Percentiles rank a stretch among this genome's conserved stretches.
phyloP scores from a whole-genome alignment of 495 filamentous ascomycete species.

The Baudoinia panamericana region DNA sequence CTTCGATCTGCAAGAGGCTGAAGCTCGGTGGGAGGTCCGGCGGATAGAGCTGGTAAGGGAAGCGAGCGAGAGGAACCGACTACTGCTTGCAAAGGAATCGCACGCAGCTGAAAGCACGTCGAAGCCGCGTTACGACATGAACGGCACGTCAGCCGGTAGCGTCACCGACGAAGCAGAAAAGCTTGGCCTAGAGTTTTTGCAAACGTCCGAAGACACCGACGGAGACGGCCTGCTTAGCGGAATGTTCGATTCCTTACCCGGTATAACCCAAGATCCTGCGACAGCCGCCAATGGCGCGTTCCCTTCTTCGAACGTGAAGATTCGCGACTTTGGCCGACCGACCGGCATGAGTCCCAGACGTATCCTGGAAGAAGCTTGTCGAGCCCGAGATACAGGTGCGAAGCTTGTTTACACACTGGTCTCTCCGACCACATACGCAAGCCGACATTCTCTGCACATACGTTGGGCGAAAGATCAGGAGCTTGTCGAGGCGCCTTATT shows the following conservation, averaged over 20 bases:
- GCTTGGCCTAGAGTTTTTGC: conserved; percentile 5
- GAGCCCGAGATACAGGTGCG: conserved; percentile 57
- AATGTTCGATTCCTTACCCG: conserved; percentile 41
- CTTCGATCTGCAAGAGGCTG: conserved; percentile 67
- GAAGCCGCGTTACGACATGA: no score
- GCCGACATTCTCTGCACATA: conserved; percentile 59
- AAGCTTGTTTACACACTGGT: conserved; percentile 52
- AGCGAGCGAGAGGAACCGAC: conserved; percentile 27
- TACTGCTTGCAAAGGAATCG: conserved; percentile 12
- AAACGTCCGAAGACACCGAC: conserved; percentile 34
- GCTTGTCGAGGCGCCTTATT: conserved; percentile 29
- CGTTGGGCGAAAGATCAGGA: conserved; percentile 71
- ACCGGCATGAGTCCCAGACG: conserved; percentile 55
- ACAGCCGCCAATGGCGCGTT: not conserved
- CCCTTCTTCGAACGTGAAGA: conserved; percentile 32
- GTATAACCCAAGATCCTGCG: conserved; percentile 31
- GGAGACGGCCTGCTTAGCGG: conserved; percentile 51
- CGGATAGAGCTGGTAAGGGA: conserved; percentile 54
- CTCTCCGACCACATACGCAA: conserved; percentile 58
- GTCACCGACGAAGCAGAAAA: conserved; percentile 33
- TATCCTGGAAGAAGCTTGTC: conserved; percentile 75
- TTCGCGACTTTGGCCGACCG: conserved; percentile 76
- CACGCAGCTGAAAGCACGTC: not conserved
- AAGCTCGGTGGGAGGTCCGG: conserved; percentile 56
- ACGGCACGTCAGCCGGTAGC: no score